Evolutionary conservation across 176 grass and related monocot genomes (phyloP), one percentile per base, ranked within the genome.

Genomic region (Tuctoria greenei): DNA sequence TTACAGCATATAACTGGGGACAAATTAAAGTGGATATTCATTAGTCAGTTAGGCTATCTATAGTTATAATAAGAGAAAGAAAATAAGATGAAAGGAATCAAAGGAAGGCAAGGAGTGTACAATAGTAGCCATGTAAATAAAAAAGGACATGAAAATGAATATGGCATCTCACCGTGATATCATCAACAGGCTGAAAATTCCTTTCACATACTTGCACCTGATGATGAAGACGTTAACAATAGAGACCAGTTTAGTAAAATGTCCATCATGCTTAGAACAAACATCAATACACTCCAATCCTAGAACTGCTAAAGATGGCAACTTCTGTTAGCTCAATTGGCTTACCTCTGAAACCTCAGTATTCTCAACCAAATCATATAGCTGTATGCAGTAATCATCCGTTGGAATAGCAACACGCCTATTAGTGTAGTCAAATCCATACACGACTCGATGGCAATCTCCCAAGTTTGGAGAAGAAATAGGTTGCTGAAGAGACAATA

Each of bases 141-240:
- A 75, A 67, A 75, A 10, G 41, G 15, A 38, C 27, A 61, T 56
- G 55, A 66, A 64, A 62, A 72, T 13, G 61, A 42, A 24, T 27
- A 49, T 56, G 18, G 21, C 45, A 82, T 77, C 79, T 69, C 85
- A 99, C 95, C 4, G 76, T 95, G 66, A 82, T 83, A 86, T 95
- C 95, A 75, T 92, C 95, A 65, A 76, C 92, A 84, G 95, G 95
- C 28, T 95, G 82, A 77, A 90, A 99, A 72, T 95, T 99, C 76
- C 91, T 99, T 82, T 99, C 80, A 69, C 87, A 94, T 51, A 99
- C 87, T 95, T 95, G 95, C 15, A 99, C 77, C 95, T 99, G 80
- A 76, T 97, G 82, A 31, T 3, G 31, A 77, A 79, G 62, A 73
- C 28, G 73, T 82, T 58, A 78, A 64, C 23, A 76, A 69, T 37